Percentiles rank a stretch among this genome's conserved stretches.
These are phyloP conservation scores for Pythium biforme DNA, from an alignment of 352 stramenopile genomes.

Conservation along the genomic window DNA sequence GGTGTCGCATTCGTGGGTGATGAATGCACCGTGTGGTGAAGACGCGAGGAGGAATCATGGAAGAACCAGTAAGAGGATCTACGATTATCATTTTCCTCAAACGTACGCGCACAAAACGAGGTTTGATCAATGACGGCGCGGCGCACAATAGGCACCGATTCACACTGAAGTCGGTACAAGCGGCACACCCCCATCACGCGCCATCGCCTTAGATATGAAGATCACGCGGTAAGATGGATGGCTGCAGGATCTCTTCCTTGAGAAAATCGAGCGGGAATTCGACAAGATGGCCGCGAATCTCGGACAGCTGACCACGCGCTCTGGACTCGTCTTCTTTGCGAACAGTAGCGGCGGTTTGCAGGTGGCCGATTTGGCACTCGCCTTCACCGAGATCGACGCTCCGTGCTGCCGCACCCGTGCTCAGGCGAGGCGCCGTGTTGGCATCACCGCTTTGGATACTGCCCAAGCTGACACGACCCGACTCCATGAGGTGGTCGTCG, in stretches of 20 bases:
- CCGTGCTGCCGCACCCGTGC: background rate
- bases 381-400: constrained; percentile 44
- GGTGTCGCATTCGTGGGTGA: too few species aligned
- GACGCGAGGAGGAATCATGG: too few species aligned
- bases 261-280: constrained; percentile 86
- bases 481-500: constrained; percentile 66
- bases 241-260: constrained; percentile 80
- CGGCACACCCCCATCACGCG: too few species aligned
- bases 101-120: too few species aligned
- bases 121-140: background rate
- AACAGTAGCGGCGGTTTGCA: constrained; percentile 82
- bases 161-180: background rate
- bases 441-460: constrained; percentile 38
- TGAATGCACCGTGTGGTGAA: too few species aligned
- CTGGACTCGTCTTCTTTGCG: constrained; percentile 73
- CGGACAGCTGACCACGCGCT: constrained; percentile 67
- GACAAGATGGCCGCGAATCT: constrained; percentile 83
- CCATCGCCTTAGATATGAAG: constrained; percentile 74
- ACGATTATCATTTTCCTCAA: too few species aligned
- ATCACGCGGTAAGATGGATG: constrained; percentile 74
- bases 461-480: constrained; percentile 40
- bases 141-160: too few species aligned
- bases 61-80: too few species aligned
- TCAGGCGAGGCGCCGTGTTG: constrained; percentile 17
- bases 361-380: constrained; percentile 80